phyloP scores from a whole-genome alignment of 2,329 filamentous ascomycete species.

The Fusarium avenaceum region DNA sequence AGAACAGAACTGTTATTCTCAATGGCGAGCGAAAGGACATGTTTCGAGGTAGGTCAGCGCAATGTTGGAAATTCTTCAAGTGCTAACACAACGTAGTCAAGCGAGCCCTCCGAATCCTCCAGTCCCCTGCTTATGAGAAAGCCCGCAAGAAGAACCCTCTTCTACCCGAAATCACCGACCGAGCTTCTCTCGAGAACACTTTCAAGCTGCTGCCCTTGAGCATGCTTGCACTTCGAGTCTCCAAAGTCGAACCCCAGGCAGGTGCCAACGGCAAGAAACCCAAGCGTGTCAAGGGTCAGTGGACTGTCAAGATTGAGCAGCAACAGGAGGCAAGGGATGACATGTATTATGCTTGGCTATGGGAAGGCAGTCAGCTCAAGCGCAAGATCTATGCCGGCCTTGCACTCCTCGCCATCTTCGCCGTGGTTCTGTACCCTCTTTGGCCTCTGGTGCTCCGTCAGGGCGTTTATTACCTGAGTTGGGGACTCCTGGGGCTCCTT shows the following conservation, averaged over 20 bases:
- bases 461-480: conserved; percentile 97
- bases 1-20: conserved; percentile 90
- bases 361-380: conserved; percentile 93
- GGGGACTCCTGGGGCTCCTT: conserved; percentile 90
- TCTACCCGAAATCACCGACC: conserved; percentile 89
- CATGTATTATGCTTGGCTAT: conserved; percentile 97
- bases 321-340: conserved; percentile 91
- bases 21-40: conserved; percentile 98
- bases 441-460: conserved; percentile 93
- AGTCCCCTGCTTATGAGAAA: conserved; percentile 91
- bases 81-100: conserved; percentile 74
- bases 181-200: conserved; percentile 87
- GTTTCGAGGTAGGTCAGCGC: conserved; percentile 81
- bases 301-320: conserved; percentile 95
- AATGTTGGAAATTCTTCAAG: neutral
- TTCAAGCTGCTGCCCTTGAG: conserved; percentile 97
- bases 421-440: conserved; percentile 92
- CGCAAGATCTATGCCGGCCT: conserved; percentile 91
- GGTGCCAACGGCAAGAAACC: conserved; percentile 75
- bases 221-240: conserved; percentile 90
- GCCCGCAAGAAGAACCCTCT: conserved; percentile 89
- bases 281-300: conserved; percentile 94
- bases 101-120: conserved; percentile 89
- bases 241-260: conserved; percentile 78
- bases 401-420: conserved; percentile 85